Evolutionary conservation across 2,329 filamentous ascomycete genomes (phyloP), one percentile per base, ranked within the genome.

Genomic region (Lizonia empirigonia): DNA sequence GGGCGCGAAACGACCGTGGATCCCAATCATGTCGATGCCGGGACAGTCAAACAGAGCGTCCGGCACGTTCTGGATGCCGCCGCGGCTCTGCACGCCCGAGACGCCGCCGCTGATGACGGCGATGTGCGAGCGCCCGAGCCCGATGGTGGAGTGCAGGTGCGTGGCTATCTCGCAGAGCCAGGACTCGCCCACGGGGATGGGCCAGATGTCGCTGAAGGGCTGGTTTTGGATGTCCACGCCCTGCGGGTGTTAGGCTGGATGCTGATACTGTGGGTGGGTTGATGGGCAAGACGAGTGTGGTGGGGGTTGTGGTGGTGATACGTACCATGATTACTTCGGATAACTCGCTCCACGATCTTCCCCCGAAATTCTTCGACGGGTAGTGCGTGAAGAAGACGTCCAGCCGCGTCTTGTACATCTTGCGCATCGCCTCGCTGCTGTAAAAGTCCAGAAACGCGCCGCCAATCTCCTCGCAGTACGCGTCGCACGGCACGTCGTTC

Each of bases 401-500:
- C 7, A 73, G 59, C 4, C 69, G 63, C 0, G 62, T 65, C 42
- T 71, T 72, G 50, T 72, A 73, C 2, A 59, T 22, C 10, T 64
- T 44, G 15, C 66, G 58, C 15, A 62, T 63, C 34, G 68, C 63
- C 2, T 65, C 61, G 20, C 41, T 46, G 19, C 67, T 73, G 32
- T 73, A 73, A 35, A 73, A 73, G 46, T 73, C 70, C 0, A 73
- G 44, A 23, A 71, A 73, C 8, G 68, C 66, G 0, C 62, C 67
- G 4, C 63, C 27, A 12, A 71, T 53, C 23, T 64, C 63, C 42
- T 69, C 44, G 47, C 70, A 73, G 26, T 73, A 73, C 5, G 62
- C 69, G 45, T 73, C 70, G 36, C 70, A 73, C 0, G 67, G 63
- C 1, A 67, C 61, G 19, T 62, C 58, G n/a, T 71, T 69, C 2